Conservation (phyloP, 2,329 filamentous ascomycete genomes). For the Pseudofabraea citricarpa region DNA sequence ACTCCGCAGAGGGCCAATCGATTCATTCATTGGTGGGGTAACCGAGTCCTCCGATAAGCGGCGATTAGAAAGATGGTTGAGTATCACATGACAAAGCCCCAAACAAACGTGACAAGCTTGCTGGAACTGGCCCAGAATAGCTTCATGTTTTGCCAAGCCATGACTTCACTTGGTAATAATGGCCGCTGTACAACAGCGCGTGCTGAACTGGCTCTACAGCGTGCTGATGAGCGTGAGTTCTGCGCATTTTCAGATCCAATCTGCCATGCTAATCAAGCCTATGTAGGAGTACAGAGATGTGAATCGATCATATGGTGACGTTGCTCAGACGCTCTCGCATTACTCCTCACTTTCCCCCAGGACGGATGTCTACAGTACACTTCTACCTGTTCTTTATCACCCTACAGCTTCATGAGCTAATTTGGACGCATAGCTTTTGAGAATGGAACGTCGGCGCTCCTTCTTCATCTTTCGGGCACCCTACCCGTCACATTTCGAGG, state of each 20-base stretch:
- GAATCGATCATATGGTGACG: constrained; percentile 87
- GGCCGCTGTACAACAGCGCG: constrained; percentile 75
- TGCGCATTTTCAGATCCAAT: not conserved
- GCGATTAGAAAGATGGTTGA: not conserved
- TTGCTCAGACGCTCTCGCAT: constrained; percentile 74
- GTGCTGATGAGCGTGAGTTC: constrained; percentile 68
- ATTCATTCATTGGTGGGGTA: too few relatives aligned
- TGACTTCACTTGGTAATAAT: constrained; percentile 18
- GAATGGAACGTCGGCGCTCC: constrained; percentile 78
- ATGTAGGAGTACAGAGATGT: constrained; percentile 86
- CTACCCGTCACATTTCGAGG: constrained; percentile 89
- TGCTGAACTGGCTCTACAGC: constrained; percentile 93
- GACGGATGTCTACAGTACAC: constrained; percentile 91
- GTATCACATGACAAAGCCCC: constrained; percentile 9
- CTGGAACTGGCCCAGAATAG: constrained; percentile 15
- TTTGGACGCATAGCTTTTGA: constrained; percentile 64
- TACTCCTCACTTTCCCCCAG: constrained; percentile 77
- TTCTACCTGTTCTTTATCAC: not conserved
- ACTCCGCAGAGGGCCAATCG: too few relatives aligned
- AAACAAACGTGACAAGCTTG: constrained; percentile 8
- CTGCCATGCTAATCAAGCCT: constrained; percentile 9
- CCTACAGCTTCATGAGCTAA: constrained; percentile 14
- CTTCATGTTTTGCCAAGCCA: constrained; percentile 14
- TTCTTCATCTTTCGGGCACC: constrained; percentile 82
- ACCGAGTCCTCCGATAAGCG: too few relatives aligned